Conservation (phyloP, 257 asterid genomes). For the Ajuga chamaepitys region DNA sequence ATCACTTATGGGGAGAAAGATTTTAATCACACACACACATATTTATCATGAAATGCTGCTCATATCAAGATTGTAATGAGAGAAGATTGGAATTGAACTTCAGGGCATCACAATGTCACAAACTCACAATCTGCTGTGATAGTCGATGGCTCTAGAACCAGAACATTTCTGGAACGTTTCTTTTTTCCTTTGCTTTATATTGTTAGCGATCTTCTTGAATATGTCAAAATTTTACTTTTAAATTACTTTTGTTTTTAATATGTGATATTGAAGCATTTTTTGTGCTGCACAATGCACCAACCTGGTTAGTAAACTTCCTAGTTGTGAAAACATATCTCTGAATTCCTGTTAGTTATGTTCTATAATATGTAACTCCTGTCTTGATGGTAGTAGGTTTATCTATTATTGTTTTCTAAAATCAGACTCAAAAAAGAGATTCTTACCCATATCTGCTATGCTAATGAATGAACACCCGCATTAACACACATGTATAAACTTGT, state of each 20-base stretch:
- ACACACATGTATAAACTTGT: no score
- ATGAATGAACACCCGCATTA: no score
- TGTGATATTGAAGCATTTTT: not conserved
- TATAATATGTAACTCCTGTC: not conserved
- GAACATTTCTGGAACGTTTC: not conserved
- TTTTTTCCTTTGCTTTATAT: not conserved
- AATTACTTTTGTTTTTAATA: not conserved
- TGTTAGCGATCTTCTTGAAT: not conserved
- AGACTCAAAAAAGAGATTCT: not conserved
- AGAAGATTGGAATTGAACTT: not conserved
- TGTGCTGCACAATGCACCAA: not conserved
- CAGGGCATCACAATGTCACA: not conserved
- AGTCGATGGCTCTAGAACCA: not conserved
- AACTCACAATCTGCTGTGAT: not conserved
- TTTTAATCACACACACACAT: not conserved
- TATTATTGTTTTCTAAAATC: not conserved
- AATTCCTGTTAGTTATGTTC: not conserved
- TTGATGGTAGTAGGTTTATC: not conserved
- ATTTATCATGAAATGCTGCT: not conserved
- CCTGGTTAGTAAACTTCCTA: not conserved
- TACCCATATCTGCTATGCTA: not conserved
- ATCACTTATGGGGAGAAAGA: not conserved
- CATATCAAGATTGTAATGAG: not conserved
- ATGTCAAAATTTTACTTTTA: not conserved
- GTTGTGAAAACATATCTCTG: not conserved